phyloP scores from a whole-genome alignment of 768 basidiomycete species.

The Boletellus ananiceps region DNA sequence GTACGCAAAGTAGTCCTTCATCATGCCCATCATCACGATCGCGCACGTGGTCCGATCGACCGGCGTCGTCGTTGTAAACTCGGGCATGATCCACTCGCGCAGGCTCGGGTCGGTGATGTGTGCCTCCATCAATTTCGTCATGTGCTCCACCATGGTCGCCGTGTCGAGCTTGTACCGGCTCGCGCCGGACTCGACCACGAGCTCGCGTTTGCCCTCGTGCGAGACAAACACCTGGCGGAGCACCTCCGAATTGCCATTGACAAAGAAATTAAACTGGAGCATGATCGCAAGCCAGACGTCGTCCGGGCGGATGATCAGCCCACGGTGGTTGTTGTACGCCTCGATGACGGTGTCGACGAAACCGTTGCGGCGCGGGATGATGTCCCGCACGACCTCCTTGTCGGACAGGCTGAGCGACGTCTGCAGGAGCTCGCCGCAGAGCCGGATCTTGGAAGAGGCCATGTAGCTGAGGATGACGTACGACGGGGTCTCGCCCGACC shows the following conservation, averaged over 20 bases:
- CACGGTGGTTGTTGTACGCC: constrained; percentile 34
- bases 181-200: constrained; percentile 23
- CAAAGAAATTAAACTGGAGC: constrained; percentile 37
- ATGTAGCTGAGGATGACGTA: constrained; percentile 20
- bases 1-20: constrained; percentile 40
- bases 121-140: constrained; percentile 20
- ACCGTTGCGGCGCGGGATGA: constrained; percentile 30
- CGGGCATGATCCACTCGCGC: constrained; percentile 38
- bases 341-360: constrained; percentile 34
- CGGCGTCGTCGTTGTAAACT: constrained; percentile 42
- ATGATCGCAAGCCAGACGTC: constrained; percentile 42
- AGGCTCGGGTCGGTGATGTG: constrained; percentile 25
- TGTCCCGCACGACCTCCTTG: constrained; percentile 22
- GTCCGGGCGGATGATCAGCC: constrained; percentile 44
- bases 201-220: constrained; percentile 21
- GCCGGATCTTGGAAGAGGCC: constrained; percentile 18
- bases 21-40: constrained; percentile 40
- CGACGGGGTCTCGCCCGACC: constrained; percentile 17
- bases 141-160: constrained; percentile 22
- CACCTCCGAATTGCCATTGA: constrained; percentile 34
- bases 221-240: constrained; percentile 31
- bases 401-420: constrained; percentile 21
- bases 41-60: constrained; percentile 37
- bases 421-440: constrained; percentile 26
- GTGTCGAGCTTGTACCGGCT: constrained; percentile 30